These are phyloP conservation scores for Pythium graminicola DNA, from an alignment of 352 stramenopile species.

Conservation along the genomic window DNA sequence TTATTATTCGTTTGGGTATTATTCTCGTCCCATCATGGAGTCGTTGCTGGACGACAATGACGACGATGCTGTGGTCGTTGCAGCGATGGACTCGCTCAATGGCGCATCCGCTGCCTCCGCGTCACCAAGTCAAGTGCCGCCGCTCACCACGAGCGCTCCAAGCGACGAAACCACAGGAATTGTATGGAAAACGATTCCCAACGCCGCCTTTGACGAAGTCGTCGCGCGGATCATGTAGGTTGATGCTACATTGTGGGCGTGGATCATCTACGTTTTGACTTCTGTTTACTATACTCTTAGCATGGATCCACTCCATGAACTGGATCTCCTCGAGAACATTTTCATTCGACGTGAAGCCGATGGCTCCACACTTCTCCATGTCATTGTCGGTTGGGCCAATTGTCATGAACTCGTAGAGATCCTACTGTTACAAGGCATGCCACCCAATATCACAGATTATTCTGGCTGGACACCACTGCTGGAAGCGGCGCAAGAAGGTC, in stretches of 20 bases:
- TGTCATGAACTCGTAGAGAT: constrained; percentile 43
- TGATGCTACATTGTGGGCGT: neutral
- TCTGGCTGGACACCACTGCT: constrained; percentile 56
- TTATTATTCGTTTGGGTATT: too few relatives aligned
- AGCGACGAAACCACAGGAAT: too few relatives aligned
- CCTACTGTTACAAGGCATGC: constrained; percentile 35
- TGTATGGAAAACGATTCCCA: constrained; percentile 27
- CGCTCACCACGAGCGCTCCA: too few relatives aligned
- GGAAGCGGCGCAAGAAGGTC: constrained; percentile 52
- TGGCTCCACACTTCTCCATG: constrained; percentile 49
- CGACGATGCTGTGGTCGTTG: too few relatives aligned
- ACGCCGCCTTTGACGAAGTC: constrained; percentile 40
- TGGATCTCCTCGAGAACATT: constrained; percentile 24
- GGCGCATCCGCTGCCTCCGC: too few relatives aligned
- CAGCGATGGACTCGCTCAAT: too few relatives aligned
- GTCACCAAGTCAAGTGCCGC: too few relatives aligned
- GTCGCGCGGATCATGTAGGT: constrained; percentile 49
- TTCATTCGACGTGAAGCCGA: constrained; percentile 33
- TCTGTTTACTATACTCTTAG: constrained; percentile 16
- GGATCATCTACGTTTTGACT: neutral
- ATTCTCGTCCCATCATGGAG: too few relatives aligned
- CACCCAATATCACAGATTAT: constrained; percentile 30
- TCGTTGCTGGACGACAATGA: too few relatives aligned
- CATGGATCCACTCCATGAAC: constrained; percentile 31
- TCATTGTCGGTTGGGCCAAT: constrained; percentile 46